These are phyloP conservation scores for Dipteronia dyeriana DNA, from an alignment of 345 rosid species.

Conservation along the genomic window DNA sequence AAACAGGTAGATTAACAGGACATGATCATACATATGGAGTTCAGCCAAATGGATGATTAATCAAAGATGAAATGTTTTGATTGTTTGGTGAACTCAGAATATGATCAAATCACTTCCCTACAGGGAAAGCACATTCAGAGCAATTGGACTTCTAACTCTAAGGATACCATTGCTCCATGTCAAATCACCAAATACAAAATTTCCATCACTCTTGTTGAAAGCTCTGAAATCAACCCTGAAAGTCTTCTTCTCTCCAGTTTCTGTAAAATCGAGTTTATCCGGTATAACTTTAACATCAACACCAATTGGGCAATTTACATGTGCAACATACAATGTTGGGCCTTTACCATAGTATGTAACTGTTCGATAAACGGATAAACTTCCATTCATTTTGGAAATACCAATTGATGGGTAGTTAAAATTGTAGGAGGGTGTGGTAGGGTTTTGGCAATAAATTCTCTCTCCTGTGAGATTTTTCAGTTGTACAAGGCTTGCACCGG, in stretches of 20 bases:
- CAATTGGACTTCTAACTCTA: slow-evolving; percentile 46
- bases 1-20: no score
- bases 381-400: slow-evolving; percentile 44
- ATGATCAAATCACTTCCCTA: slow-evolving; percentile 7
- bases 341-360: slow-evolving; percentile 48
- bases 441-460: slow-evolving; percentile 33
- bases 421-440: slow-evolving; percentile 26
- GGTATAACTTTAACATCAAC: slow-evolving; percentile 44
- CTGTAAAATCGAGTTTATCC: slow-evolving; percentile 37
- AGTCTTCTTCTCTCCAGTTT: slow-evolving; percentile 36
- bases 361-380: slow-evolving; percentile 35
- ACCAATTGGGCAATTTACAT: slow-evolving; percentile 34
- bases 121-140: slow-evolving; percentile 38
- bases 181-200: slow-evolving; percentile 48
- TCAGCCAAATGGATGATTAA: not conserved
- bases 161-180: slow-evolving; percentile 49
- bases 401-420: slow-evolving; percentile 57
- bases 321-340: slow-evolving; percentile 32
- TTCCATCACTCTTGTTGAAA: slow-evolving; percentile 34
- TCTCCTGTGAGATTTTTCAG: slow-evolving; percentile 48
- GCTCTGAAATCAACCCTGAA: slow-evolving; percentile 46
- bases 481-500: slow-evolving; percentile 43
- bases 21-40: not conserved
- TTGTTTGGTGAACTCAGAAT: slow-evolving; percentile 4
- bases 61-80: not conserved